A percentile compares a stretch with the other conserved stretches of the same genome.
Evolutionary conservation across 2,329 filamentous ascomycete genomes (phyloP).

Genomic region (Aspergillus oerlinghausenensis): DNA sequence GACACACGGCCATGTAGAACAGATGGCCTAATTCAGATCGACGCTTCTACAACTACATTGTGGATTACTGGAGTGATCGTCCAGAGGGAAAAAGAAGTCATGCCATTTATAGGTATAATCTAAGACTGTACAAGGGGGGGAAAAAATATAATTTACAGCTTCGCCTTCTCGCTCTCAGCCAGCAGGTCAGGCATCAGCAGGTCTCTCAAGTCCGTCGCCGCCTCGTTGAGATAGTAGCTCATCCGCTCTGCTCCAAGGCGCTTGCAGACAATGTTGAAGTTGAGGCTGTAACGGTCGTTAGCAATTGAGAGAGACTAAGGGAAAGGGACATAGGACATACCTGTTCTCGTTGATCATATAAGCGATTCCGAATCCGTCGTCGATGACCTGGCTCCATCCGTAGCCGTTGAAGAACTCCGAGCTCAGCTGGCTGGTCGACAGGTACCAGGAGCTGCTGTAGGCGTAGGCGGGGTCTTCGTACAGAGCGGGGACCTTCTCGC

Average conservation of each 20-base stretch:
- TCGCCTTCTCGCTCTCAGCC: slow-evolving; percentile 70
- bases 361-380: slow-evolving; percentile 92
- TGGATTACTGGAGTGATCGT: too few species aligned
- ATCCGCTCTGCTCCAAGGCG: slow-evolving; percentile 83
- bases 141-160: slow-evolving; percentile 58
- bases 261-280: slow-evolving; percentile 98
- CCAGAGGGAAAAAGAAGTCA: not conserved
- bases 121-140: not conserved
- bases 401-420: slow-evolving; percentile 99
- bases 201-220: slow-evolving; percentile 83
- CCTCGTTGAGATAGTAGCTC: slow-evolving; percentile 94
- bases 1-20: too few species aligned
- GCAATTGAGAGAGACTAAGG: not conserved
- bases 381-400: slow-evolving; percentile 96
- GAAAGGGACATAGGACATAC: slow-evolving; percentile 42
- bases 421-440: slow-evolving; percentile 84
- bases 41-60: not conserved
- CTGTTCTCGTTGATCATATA: slow-evolving; percentile 99
- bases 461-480: slow-evolving; percentile 81
- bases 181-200: slow-evolving; percentile 71
- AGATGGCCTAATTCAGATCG: not conserved
- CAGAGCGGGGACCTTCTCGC: slow-evolving; percentile 74
- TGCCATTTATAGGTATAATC: not conserved
- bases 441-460: slow-evolving; percentile 84
- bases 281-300: slow-evolving; percentile 57